Evolutionary conservation across 202 grass and related monocot species (phyloP).

Genomic region (Carex arenaria): DNA sequence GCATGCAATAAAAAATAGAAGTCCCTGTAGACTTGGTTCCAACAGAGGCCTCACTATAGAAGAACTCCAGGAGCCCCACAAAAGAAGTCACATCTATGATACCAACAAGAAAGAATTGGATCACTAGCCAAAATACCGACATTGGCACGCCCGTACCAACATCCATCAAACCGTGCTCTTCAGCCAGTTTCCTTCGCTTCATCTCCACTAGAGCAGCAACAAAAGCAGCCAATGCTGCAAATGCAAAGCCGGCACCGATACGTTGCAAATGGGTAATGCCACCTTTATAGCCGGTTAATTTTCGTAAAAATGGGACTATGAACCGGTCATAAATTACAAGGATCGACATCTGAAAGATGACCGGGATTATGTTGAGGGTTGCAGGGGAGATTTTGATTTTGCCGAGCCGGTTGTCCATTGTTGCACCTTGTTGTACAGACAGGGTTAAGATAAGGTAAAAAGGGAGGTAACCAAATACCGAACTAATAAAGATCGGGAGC

Average conservation of each 20-base stretch:
- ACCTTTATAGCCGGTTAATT: slow-evolving; percentile 40
- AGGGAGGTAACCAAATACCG: slow-evolving; percentile 46
- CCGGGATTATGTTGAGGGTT: slow-evolving; percentile 55
- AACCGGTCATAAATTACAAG: slow-evolving; percentile 54
- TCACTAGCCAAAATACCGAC: slow-evolving; percentile 56
- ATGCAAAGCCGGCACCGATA: slow-evolving; percentile 44
- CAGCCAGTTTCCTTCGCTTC: slow-evolving; percentile 32
- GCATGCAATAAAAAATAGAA: slow-evolving; percentile 45
- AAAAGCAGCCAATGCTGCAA: slow-evolving; percentile 29
- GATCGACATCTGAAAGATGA: slow-evolving; percentile 52
- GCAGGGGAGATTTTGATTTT: slow-evolving; percentile 61
- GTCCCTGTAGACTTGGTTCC: slow-evolving; percentile 67
- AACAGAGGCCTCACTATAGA: slow-evolving; percentile 54
- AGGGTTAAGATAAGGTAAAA: slow-evolving; percentile 46
- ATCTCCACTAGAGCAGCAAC: slow-evolving; percentile 49
- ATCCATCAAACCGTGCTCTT: slow-evolving; percentile 24
- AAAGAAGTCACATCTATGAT: slow-evolving; percentile 67
- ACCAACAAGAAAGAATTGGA: slow-evolving; percentile 52
- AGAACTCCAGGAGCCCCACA: slow-evolving; percentile 62
- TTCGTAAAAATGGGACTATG: slow-evolving; percentile 46
- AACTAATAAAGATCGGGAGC: slow-evolving; percentile 73
- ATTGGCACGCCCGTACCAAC: slow-evolving; percentile 29
- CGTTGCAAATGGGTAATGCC: slow-evolving; percentile 68
- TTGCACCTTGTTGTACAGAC: slow-evolving; percentile 67
- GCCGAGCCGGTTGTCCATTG: slow-evolving; percentile 74